Percentiles rank a stretch among this genome's conserved stretches.
Conservation (phyloP, 164 flowering plant species). For the Umbellularia californica region DNA sequence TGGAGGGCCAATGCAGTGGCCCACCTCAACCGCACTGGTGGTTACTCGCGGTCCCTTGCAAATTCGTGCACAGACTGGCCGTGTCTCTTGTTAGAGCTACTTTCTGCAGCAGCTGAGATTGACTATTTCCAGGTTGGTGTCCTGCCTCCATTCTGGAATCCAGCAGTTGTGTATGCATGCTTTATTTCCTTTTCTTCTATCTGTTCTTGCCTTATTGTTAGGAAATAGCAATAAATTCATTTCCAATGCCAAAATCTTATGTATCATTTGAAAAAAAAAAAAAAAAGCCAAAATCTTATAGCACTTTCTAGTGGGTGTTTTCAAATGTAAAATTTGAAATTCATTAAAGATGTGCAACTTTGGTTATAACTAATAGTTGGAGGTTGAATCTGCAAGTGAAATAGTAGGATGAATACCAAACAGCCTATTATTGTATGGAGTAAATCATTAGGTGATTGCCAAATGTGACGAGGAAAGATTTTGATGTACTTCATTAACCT, state of each 20-base stretch:
- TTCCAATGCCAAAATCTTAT: not conserved
- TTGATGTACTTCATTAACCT: too few relatives aligned
- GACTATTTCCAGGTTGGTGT: slow-evolving; percentile 64
- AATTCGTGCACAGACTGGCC: slow-evolving; percentile 88
- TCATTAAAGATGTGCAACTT: not conserved
- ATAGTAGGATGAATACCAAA: not conserved
- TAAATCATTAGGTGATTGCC: not conserved
- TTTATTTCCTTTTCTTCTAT: not conserved
- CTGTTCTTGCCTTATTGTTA: not conserved
- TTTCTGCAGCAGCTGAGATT: slow-evolving; percentile 71
- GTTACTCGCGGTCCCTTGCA: slow-evolving; percentile 74
- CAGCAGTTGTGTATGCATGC: not conserved
- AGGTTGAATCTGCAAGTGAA: not conserved
- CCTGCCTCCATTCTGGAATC: not conserved
- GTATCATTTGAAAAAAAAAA: too few relatives aligned
- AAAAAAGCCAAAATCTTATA: not conserved
- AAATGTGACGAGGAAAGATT: too few relatives aligned
- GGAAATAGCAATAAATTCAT: not conserved
- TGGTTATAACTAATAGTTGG: not conserved
- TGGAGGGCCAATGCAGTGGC: slow-evolving; percentile 81
- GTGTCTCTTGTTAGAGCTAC: slow-evolving; percentile 65
- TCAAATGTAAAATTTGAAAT: not conserved
- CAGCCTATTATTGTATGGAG: too few relatives aligned
- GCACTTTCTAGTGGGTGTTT: not conserved
- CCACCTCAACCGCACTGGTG: slow-evolving; percentile 59